Base-by-base conservation (phyloP, 495 filamentous ascomycete species). In the Lindgomyces ingoldianus region DNA sequence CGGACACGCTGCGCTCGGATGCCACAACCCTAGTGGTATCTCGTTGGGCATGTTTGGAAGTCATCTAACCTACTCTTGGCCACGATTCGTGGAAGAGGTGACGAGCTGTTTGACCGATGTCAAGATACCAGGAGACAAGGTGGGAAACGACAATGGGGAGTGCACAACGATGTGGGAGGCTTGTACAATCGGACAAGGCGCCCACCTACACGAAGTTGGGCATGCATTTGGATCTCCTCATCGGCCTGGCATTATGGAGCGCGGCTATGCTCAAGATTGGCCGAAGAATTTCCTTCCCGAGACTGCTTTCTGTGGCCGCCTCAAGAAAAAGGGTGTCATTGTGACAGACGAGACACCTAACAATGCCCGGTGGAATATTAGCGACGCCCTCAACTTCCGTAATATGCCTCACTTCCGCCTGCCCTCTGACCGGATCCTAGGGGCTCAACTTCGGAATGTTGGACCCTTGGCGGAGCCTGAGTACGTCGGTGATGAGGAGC, bases 21-120 rank as follows among this genome's bases (percentile, higher is more conserved):
- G 72, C 62, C 75, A 78, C 57, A 68, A 79, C 33, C 67, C 76
- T 22, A 26, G 69, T 8, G 78, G 77, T 19, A 66, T 80, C 18
- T 80, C 77, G 4, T 60, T 81, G 18, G 80, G 79, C 11, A 74
- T 83, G 9, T 81, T 78, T 54, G 80, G 80, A 4, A 80, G 78
- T 57, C 77, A 78, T 61, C 67, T 76, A 16, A 73, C 78, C 16
- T 81, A 80, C 59, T 74, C 80, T 4, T 80, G 79, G 73, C 79
- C 80, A 12, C 73, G 80, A 4, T 81, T 77, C 65, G 25, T 82
- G 30, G 80, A 80, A 65, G 77, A 79, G 30, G 70, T 80, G 10
- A 59, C 73, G 54, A 61, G 71, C 39, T 78, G 75, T 57, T 65
- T 79, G 29, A 65, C 70, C 9, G 76, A 80, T 30, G 49, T 55